phyloP scores from a whole-genome alignment of 495 filamentous ascomycete genomes.

The Penicillium canescens region DNA sequence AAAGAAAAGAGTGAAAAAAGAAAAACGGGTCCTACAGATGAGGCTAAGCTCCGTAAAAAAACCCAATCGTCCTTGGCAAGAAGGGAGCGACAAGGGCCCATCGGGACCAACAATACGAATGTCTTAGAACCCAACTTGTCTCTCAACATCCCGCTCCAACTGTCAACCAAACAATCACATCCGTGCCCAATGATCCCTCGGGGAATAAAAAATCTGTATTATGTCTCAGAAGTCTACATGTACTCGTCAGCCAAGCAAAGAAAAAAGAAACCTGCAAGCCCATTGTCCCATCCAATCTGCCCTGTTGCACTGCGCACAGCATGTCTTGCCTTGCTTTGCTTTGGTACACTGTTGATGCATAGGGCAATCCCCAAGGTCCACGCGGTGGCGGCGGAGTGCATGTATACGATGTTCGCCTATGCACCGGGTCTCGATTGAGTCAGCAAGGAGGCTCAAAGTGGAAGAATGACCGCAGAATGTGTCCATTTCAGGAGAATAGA shows the following conservation, averaged over 20 bases:
- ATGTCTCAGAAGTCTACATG: neutral
- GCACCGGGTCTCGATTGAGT: neutral
- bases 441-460: neutral
- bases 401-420: neutral
- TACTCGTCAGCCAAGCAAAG: neutral
- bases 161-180: neutral
- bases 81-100: neutral
- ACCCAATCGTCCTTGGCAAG: neutral
- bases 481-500: neutral
- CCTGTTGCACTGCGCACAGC: neutral
- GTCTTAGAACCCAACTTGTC: neutral
- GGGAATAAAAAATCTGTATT: neutral
- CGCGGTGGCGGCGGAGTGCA: neutral
- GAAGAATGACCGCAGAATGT: neutral
- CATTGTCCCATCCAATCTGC: no score
- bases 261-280: no score
- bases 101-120: neutral
- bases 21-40: neutral
- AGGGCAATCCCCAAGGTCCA: neutral
- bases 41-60: neutral
- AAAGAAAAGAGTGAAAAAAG: neutral
- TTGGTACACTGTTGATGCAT: neutral
- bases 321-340: neutral
- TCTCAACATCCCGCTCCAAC: neutral
- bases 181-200: neutral